A percentile compares a stretch with the other conserved stretches of the same genome.
These are phyloP conservation scores for Tylopilus cervinicoccineus DNA, from an alignment of 768 basidiomycete genomes.

Conservation along the genomic window DNA sequence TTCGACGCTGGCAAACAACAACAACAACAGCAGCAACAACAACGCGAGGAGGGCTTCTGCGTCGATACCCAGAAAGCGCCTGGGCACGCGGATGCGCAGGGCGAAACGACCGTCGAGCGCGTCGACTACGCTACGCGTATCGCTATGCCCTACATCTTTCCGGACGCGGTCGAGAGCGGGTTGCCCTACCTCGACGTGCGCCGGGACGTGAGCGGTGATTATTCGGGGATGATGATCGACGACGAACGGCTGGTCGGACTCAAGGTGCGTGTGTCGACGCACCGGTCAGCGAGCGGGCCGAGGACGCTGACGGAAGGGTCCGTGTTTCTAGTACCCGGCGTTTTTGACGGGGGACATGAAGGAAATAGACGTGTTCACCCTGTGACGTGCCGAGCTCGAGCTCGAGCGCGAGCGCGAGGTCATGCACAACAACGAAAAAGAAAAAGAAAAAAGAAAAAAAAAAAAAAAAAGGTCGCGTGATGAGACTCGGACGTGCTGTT, in stretches of 20 bases:
- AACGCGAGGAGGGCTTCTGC: too few relatives aligned
- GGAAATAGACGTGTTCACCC: slow-evolving; percentile 32
- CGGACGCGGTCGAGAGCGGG: slow-evolving; percentile 20
- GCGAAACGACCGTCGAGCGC: too few relatives aligned
- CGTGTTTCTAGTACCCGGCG: slow-evolving; percentile 17
- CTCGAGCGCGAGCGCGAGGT: not conserved
- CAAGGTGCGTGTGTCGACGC: slow-evolving; percentile 28
- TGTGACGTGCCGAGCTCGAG: slow-evolving; percentile 21
- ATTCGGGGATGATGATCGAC: slow-evolving; percentile 42
- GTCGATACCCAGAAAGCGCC: too few relatives aligned
- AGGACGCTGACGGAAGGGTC: not conserved
- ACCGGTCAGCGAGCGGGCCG: not conserved
- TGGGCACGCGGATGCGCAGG: too few relatives aligned
- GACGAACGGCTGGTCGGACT: slow-evolving; percentile 39
- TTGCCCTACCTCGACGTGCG: slow-evolving; percentile 32
- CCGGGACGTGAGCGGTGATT: slow-evolving; percentile 23
- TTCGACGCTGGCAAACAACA: not conserved
- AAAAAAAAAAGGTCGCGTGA: too few relatives aligned
- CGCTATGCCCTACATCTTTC: slow-evolving; percentile 21
- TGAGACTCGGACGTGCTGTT: too few relatives aligned
- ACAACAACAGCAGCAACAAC: not conserved
- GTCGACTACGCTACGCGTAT: slow-evolving; percentile 12
- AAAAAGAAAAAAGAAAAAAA: not conserved
- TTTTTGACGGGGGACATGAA: slow-evolving; percentile 31
- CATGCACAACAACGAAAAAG: too few relatives aligned